Evolutionary conservation across 31 red algal genomes (phyloP).

Genomic region (Asparagopsis taxiformis): DNA sequence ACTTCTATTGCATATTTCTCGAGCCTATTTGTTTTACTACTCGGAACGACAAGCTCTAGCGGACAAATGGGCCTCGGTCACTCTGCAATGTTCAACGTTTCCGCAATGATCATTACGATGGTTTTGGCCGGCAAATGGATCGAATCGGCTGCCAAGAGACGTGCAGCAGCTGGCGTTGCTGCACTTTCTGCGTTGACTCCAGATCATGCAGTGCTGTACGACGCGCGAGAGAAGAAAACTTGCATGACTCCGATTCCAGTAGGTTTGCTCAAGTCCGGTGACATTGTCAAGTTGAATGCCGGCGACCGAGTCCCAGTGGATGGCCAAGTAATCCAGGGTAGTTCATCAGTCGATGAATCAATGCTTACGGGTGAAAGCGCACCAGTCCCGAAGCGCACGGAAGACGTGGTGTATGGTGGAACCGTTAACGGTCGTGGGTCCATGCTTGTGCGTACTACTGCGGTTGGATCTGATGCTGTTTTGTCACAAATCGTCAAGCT

Average conservation of each 20-base stretch:
- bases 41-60: conserved; percentile 25
- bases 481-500: conserved; percentile 88
- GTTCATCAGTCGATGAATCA: conserved; percentile 84
- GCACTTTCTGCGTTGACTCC: conserved; percentile 56
- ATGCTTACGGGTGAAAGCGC: conserved; percentile 96
- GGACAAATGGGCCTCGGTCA: conserved; percentile 41
- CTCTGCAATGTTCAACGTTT: conserved; percentile 84
- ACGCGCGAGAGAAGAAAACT: conserved; percentile 32
- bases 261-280: conserved; percentile 71
- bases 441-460: conserved; percentile 82
- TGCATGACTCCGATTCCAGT: conserved; percentile 64
- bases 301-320: conserved; percentile 84
- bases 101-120: conserved; percentile 95
- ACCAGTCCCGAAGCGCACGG: conserved; percentile 74
- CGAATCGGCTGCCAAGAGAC: conserved; percentile 88
- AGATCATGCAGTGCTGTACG: conserved; percentile 62
- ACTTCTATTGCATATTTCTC: conserved; percentile 91
- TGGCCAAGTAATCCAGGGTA: conserved; percentile 78
- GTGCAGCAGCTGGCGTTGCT: conserved; percentile 76
- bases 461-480: conserved; percentile 64
- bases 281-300: conserved; percentile 76
- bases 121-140: conserved; percentile 94
- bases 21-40: conserved; percentile 78
- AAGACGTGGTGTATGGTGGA: conserved; percentile 79
- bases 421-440: conserved; percentile 83